Percentiles rank a stretch among this genome's conserved stretches.
Evolutionary conservation across 305 asterid genomes (phyloP).

Genomic region (Nicotiana rustica): DNA sequence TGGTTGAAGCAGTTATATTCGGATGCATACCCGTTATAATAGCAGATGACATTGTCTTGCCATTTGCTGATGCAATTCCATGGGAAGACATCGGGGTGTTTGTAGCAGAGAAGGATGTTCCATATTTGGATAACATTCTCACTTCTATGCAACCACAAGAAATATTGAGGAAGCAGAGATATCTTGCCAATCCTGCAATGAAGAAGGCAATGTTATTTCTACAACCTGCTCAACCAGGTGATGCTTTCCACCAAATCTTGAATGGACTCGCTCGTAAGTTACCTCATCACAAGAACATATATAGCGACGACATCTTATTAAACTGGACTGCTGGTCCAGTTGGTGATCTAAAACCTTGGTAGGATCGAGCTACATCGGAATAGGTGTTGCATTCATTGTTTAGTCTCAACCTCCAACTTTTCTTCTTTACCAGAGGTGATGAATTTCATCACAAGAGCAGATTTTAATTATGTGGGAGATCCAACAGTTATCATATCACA

Average conservation of each 20-base stretch:
- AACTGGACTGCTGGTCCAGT: conserved; percentile 81
- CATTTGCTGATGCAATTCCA: conserved; percentile 84
- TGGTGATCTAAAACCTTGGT: conserved; percentile 74
- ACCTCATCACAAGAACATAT: conserved; percentile 54
- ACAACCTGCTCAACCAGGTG: conserved; percentile 74
- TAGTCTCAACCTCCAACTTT: too few species aligned
- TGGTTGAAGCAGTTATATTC: conserved; percentile 76
- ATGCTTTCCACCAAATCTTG: conserved; percentile 77
- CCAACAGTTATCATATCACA: too few species aligned
- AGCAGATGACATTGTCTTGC: conserved; percentile 72
- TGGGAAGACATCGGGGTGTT: conserved; percentile 80
- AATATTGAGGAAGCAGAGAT: conserved; percentile 70
- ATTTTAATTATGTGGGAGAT: too few species aligned
- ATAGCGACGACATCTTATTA: conserved; percentile 49
- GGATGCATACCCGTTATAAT: conserved; percentile 84
- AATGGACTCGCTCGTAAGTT: conserved; percentile 73
- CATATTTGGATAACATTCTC: conserved; percentile 68
- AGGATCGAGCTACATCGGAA: conserved; percentile 10
- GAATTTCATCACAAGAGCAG: too few species aligned
- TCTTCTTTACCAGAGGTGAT: too few species aligned
- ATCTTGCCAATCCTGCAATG: conserved; percentile 80
- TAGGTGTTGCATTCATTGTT: too few species aligned
- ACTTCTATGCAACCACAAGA: conserved; percentile 70
- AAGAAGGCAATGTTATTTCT: conserved; percentile 84
- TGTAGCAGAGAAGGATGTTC: conserved; percentile 72